These are phyloP conservation scores for Diaporthe sp. DNA, from an alignment of 2,329 filamentous ascomycete genomes.

Conservation along the genomic window DNA sequence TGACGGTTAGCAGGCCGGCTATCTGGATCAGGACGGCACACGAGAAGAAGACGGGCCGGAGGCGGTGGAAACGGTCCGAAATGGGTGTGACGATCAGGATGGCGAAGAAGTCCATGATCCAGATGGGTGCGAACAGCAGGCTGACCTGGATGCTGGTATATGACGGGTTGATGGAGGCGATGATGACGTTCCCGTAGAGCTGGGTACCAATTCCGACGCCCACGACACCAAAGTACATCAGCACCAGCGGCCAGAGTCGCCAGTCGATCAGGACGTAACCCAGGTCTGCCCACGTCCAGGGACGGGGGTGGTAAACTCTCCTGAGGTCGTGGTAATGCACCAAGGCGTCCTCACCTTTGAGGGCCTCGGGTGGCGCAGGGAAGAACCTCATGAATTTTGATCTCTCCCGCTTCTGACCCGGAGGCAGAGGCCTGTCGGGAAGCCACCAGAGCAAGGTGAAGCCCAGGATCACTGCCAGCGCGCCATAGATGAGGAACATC, in stretches of 20 bases:
- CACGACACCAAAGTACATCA: constrained; percentile 97
- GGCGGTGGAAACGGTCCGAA: constrained; percentile 86
- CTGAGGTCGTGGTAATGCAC: constrained; percentile 88
- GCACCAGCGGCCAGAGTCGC: constrained; percentile 85
- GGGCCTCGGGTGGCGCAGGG: constrained; percentile 77
- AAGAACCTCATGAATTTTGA: constrained; percentile 73
- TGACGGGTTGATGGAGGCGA: constrained; percentile 80
- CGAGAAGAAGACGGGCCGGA: constrained; percentile 86
- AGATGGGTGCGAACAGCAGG: constrained; percentile 90
- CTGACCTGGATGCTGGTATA: constrained; percentile 83
- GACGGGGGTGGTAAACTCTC: constrained; percentile 81
- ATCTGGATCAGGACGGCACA: constrained; percentile 84
- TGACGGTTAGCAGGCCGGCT: constrained; percentile 82
- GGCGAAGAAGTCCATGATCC: constrained; percentile 92
- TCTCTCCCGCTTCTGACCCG: constrained; percentile 71
- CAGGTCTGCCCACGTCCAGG: constrained; percentile 82
- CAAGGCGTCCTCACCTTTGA: constrained; percentile 82
- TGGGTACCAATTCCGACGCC: constrained; percentile 93
- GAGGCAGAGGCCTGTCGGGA: constrained; percentile 83
- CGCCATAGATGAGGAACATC: constrained; percentile 93
- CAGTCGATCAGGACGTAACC: constrained; percentile 82
- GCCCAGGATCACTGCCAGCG: constrained; percentile 80
- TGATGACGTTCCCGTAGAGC: constrained; percentile 89
- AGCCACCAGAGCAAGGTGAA: constrained; percentile 89
- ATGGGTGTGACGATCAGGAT: constrained; percentile 89